phyloP scores from a whole-genome alignment of 768 basidiomycete species.

The Harrya chromipes region DNA sequence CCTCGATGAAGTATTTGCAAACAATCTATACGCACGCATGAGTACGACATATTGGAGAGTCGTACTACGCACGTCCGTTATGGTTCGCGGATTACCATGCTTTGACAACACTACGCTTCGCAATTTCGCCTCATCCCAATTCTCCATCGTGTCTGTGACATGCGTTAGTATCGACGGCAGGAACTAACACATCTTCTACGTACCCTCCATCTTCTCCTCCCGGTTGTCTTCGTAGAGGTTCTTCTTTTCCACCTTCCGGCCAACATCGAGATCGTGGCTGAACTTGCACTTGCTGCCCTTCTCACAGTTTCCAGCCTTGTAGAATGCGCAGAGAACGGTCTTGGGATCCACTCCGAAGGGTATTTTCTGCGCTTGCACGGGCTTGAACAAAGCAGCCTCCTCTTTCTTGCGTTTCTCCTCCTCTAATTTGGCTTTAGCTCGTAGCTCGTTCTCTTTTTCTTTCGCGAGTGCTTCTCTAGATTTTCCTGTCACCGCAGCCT shows the following conservation, averaged over 20 bases:
- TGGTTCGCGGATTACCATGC: conserved; percentile 86
- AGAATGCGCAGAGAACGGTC: conserved; percentile 88
- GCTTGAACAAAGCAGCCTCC: conserved; percentile 79
- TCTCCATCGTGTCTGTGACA: conserved; percentile 88
- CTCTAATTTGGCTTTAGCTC: conserved; percentile 70
- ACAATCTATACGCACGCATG: conserved; percentile 64
- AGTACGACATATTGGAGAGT: conserved; percentile 4
- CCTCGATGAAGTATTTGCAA: conserved; percentile 96
- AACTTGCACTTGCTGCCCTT: conserved; percentile 97
- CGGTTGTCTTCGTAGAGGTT: conserved; percentile 88
- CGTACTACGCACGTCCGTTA: conserved; percentile 69
- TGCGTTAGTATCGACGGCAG: background rate
- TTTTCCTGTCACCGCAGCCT: conserved; percentile 72
- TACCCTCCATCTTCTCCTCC: conserved; percentile 76
- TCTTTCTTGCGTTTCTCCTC: conserved; percentile 85
- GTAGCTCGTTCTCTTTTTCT: conserved; percentile 78
- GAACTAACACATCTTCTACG: conserved; percentile 18
- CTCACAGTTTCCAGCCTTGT: conserved; percentile 89
- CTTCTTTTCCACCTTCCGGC: conserved; percentile 91
- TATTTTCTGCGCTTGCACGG: conserved; percentile 79
- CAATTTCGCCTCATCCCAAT: conserved; percentile 95
- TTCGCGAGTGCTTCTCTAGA: conserved; percentile 77
- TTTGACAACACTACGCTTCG: conserved; percentile 83
- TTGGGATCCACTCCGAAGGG: conserved; percentile 97
- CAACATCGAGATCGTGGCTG: conserved; percentile 89